Conservation (phyloP, 106 monocot genomes). For the Dioscorea zingiberensis region DNA sequence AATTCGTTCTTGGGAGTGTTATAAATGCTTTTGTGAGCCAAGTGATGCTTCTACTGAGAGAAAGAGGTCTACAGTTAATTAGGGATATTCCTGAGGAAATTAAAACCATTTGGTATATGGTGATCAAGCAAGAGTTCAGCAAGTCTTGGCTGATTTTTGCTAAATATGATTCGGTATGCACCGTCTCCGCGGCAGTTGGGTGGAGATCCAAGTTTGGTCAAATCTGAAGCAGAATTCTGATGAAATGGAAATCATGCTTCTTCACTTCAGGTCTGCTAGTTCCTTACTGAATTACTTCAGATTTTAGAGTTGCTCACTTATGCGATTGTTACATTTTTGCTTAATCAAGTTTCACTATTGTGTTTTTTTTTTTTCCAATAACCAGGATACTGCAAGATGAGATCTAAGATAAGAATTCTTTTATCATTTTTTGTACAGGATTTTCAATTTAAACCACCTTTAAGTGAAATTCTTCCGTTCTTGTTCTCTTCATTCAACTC, state of each 20-base stretch:
- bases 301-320: not conserved
- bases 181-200: constrained; percentile 81
- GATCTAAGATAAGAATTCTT: too few species aligned
- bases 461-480: too few species aligned
- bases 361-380: too few species aligned
- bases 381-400: too few species aligned
- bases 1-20: constrained; percentile 65
- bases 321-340: not conserved
- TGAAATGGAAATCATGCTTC: constrained; percentile 43
- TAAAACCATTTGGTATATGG: constrained; percentile 62
- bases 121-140: constrained; percentile 87
- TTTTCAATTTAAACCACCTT: too few species aligned
- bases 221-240: constrained; percentile 51
- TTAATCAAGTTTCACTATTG: too few species aligned
- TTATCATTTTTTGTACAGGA: too few species aligned
- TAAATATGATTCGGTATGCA: constrained; percentile 72
- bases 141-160: constrained; percentile 73
- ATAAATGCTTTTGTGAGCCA: constrained; percentile 91
- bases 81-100: constrained; percentile 93
- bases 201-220: constrained; percentile 77
- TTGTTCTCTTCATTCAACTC: too few species aligned
- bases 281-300: constrained; percentile 3
- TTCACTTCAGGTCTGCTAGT: constrained; percentile 68
- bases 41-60: constrained; percentile 82
- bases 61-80: constrained; percentile 75